phyloP scores from a whole-genome alignment of 2,329 filamentous ascomycete species.

The Furcasterigmium furcatum region DNA sequence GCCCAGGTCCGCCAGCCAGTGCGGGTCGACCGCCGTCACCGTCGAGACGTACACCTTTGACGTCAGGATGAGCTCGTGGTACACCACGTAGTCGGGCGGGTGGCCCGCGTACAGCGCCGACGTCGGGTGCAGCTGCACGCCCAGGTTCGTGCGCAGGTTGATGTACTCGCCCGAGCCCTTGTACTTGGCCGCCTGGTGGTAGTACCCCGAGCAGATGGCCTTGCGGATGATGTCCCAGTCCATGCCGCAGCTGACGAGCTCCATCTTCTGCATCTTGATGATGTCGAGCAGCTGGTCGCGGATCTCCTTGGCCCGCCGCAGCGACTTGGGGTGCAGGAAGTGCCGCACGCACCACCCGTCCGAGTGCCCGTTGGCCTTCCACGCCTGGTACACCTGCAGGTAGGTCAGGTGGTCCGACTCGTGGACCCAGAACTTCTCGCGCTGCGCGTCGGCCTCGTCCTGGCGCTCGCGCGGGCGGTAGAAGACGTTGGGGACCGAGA shows the following conservation, averaged over 20 bases:
- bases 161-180: slow-evolving; percentile 97
- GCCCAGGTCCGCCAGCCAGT: slow-evolving; percentile 94
- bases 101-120: slow-evolving; percentile 93
- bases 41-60: slow-evolving; percentile 98
- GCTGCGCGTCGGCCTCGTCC: slow-evolving; percentile 91
- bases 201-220: slow-evolving; percentile 97
- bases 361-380: slow-evolving; percentile 85
- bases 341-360: slow-evolving; percentile 92
- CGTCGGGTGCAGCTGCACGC: slow-evolving; percentile 91
- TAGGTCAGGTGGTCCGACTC: slow-evolving; percentile 96
- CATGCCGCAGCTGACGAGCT: slow-evolving; percentile 81
- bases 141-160: slow-evolving; percentile 91
- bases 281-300: slow-evolving; percentile 91
- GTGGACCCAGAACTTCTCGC: slow-evolving; percentile 97
- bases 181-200: slow-evolving; percentile 94
- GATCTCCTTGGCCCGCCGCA: slow-evolving; percentile 89
- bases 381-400: slow-evolving; percentile 92
- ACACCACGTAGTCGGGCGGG: slow-evolving; percentile 93
- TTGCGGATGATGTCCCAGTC: slow-evolving; percentile 96
- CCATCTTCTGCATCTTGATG: slow-evolving; percentile 91
- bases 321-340: slow-evolving; percentile 91
- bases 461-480: slow-evolving; percentile 95
- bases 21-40: slow-evolving; percentile 91
- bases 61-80: slow-evolving; percentile 96
- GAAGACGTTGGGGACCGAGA: slow-evolving; percentile 94